phyloP scores from a whole-genome alignment of 257 asterid genomes.

The Solanum ossicruentum region DNA sequence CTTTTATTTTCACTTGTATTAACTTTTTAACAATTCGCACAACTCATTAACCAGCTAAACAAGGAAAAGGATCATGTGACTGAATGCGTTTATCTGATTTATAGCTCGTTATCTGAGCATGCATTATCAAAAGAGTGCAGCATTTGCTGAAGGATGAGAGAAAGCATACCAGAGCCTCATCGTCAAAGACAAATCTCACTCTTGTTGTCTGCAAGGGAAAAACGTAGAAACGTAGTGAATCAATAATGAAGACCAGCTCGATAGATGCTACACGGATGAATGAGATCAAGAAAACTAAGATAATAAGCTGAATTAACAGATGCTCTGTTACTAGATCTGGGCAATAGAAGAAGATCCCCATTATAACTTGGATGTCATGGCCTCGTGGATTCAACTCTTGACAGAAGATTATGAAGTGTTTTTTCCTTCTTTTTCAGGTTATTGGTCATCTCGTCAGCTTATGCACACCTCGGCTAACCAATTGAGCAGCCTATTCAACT shows the following conservation, averaged over 20 bases:
- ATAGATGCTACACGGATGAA: not conserved
- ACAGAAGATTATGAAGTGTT: not conserved
- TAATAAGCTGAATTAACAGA: not conserved
- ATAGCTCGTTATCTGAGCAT: not conserved
- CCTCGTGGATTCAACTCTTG: not conserved
- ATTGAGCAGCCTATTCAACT: not conserved
- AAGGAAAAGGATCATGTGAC: not conserved
- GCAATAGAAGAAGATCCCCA: not conserved
- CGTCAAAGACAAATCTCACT: conserved; percentile 83
- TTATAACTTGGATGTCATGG: not conserved
- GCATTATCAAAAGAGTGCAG: not conserved
- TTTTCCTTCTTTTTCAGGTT: not conserved
- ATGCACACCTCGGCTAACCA: not conserved
- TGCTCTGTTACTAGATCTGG: not conserved
- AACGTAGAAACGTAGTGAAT: not conserved
- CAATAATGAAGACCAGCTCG: not conserved
- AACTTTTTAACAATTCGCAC: not conserved
- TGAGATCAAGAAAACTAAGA: not conserved
- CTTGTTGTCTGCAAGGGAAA: conserved; percentile 55
- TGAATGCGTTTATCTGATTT: not conserved
- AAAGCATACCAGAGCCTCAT: conserved; percentile 69
- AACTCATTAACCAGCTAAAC: not conserved
- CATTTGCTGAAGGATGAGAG: not conserved
- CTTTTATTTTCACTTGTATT: not conserved
- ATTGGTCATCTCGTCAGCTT: not conserved